Evolutionary conservation across 176 grass and related monocot species (phyloP).

Genomic region (Oryza coarctata): DNA sequence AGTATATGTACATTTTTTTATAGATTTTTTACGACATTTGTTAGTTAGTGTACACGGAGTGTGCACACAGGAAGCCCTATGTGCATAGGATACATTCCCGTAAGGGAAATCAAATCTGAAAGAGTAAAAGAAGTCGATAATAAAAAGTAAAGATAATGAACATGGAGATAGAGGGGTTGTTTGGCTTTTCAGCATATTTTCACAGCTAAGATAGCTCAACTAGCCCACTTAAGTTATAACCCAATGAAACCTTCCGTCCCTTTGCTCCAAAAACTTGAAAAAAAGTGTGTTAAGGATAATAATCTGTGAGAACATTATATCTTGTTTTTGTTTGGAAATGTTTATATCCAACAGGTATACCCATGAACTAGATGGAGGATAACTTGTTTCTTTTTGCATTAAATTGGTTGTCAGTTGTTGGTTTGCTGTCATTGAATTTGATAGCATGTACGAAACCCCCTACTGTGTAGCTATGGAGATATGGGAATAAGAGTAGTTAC

Average conservation of each 20-base stretch:
- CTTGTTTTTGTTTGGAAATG: not conserved
- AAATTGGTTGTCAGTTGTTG: not conserved
- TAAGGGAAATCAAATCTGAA: conserved; percentile 25
- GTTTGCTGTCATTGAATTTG: not conserved
- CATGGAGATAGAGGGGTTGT: not conserved
- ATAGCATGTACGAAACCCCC: not conserved
- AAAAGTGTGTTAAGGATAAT: not conserved
- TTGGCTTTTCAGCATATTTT: not conserved
- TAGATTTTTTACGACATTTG: too few species aligned
- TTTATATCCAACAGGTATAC: not conserved
- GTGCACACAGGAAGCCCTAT: too few species aligned
- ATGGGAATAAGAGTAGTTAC: not conserved
- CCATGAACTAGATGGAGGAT: not conserved
- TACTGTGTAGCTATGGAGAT: not conserved
- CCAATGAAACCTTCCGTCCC: not conserved
- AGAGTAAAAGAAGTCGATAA: conserved; percentile 1
- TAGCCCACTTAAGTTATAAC: not conserved
- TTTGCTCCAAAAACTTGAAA: not conserved
- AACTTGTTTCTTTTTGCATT: not conserved
- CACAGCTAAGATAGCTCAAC: not conserved
- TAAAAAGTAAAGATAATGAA: conserved; percentile 21
- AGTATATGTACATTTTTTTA: too few species aligned
- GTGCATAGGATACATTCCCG: too few species aligned
- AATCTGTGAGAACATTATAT: not conserved
- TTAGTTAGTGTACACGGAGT: too few species aligned